phyloP scores from a whole-genome alignment of 2,329 filamentous ascomycete species.

The Aspergillus sp. region DNA sequence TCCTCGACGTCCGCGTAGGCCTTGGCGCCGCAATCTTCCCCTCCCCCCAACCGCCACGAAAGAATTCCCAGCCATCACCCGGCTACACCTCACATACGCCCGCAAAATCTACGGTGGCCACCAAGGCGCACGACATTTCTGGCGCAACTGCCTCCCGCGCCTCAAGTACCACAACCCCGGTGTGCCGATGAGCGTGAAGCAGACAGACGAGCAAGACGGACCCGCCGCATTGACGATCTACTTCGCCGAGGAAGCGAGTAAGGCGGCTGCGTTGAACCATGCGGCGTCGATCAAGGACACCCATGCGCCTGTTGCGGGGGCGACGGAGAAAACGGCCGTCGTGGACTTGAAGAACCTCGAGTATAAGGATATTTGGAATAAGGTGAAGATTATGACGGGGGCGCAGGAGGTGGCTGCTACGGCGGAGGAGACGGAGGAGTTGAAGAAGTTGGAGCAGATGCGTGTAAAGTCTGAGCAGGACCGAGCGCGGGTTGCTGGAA shows the following conservation, averaged over 20 bases:
- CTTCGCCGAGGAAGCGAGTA: slow-evolving; percentile 31
- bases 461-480: slow-evolving; percentile 33
- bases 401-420: slow-evolving; percentile 31
- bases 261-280: slow-evolving; percentile 20
- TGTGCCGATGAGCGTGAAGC: slow-evolving; percentile 76
- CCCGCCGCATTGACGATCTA: slow-evolving; percentile 38
- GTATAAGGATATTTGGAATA: slow-evolving; percentile 39
- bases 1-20: slow-evolving; percentile 71
- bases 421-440: slow-evolving; percentile 30
- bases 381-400: slow-evolving; percentile 37
- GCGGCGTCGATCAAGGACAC: slow-evolving; percentile 22
- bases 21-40: slow-evolving; percentile 80
- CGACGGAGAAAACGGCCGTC: slow-evolving; percentile 27
- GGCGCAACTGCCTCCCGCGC: slow-evolving; percentile 73
- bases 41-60: slow-evolving; percentile 20
- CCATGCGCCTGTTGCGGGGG: slow-evolving; percentile 27
- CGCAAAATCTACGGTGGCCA: slow-evolving; percentile 37
- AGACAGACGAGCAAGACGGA: slow-evolving; percentile 51
- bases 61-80: slow-evolving; percentile 35
- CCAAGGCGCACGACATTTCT: slow-evolving; percentile 70
- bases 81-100: slow-evolving; percentile 41
- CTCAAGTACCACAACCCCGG: slow-evolving; percentile 93
- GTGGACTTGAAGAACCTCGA: slow-evolving; percentile 36
- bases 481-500: slow-evolving; percentile 30
- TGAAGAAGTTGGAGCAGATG: slow-evolving; percentile 32